These are phyloP conservation scores for Penicillium sp. DNA, from an alignment of 2,329 filamentous ascomycete species.

Conservation along the genomic window DNA sequence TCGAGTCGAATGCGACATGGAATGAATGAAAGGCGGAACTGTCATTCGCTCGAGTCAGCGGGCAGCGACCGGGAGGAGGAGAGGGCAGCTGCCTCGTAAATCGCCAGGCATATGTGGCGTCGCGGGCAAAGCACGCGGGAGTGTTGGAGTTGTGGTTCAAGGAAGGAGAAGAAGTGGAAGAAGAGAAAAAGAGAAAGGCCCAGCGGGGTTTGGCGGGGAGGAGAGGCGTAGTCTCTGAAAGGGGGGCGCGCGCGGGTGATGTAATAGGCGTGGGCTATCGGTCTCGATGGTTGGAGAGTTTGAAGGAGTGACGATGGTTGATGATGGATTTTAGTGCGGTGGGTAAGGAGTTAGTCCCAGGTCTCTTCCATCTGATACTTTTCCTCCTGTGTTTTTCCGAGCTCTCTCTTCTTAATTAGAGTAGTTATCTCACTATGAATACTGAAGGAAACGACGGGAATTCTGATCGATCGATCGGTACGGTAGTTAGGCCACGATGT, in stretches of 20 bases:
- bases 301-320: not conserved
- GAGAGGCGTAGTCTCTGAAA: not conserved
- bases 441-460: constrained; percentile 4
- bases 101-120: constrained; percentile 39
- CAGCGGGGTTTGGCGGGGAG: constrained; percentile 14
- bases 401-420: not conserved
- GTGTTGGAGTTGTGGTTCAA: not conserved
- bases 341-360: constrained; percentile 7
- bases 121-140: constrained; percentile 27
- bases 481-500: constrained; percentile 12
- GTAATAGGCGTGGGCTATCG: constrained; percentile 15
- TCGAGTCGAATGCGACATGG: constrained; percentile 29
- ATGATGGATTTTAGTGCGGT: not conserved
- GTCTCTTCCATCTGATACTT: not conserved
- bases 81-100: constrained; percentile 41
- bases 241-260: constrained; percentile 18
- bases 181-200: constrained; percentile 16
- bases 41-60: constrained; percentile 37
- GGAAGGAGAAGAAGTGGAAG: constrained; percentile 14
- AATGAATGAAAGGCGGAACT: constrained; percentile 17
- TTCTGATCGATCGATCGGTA: constrained; percentile 23
- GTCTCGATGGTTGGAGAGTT: not conserved
- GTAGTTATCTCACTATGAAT: not conserved
- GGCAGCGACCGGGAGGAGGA: constrained; percentile 27
- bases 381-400: not conserved